Base-by-base conservation (phyloP, 2,329 filamentous ascomycete genomes). In the Colletotrichum spaethianum region DNA sequence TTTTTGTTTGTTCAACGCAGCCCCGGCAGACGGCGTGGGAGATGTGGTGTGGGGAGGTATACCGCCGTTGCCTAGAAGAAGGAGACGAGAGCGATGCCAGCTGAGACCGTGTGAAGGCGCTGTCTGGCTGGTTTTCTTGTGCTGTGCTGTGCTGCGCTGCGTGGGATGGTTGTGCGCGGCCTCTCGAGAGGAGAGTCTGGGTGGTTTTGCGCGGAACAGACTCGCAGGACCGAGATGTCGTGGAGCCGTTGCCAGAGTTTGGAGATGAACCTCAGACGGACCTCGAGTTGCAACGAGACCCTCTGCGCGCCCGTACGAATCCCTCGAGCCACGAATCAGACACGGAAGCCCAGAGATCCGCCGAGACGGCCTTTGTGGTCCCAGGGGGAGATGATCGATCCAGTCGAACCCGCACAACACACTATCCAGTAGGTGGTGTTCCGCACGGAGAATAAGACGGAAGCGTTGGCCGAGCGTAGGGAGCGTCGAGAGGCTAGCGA, bases 371-470 rank as follows among this genome's bases (percentile, higher is more conserved):
- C 16, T 18, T 20, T n/a, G 55, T 61, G 67, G 67, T 46, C 48
- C 63, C 63, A 61, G 63, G 63, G 46, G 56, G 23, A 67, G 68
- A 67, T 67, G 68, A 71, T 56, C 48, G 68, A 50, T 67, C 56
- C 63, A 56, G 55, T 55, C 38, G 50, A 67, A 61, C 42, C 64
- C 57, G 52, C 44, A 38, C 31, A 23, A 23, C 18, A 26, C 26
- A 40, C 38, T 33, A 70, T 16, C 57, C 38, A 2, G 7, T 12
- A 28, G 46, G 28, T 59, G 36, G n/a, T n/a, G n/a, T n/a, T 53
- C 59, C 69, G 52, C 65, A 33, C 63, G 59, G 59, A 52, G 42
- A 67, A 57, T 67, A 57, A 63, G 55, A 67, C 55, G 46, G 46
- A 48, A 42, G 31, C 31, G 59, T 50, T 62, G 60, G 63, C 33